Evolutionary conservation across 257 asterid genomes (phyloP).

Genomic region (Striga asiatica): DNA sequence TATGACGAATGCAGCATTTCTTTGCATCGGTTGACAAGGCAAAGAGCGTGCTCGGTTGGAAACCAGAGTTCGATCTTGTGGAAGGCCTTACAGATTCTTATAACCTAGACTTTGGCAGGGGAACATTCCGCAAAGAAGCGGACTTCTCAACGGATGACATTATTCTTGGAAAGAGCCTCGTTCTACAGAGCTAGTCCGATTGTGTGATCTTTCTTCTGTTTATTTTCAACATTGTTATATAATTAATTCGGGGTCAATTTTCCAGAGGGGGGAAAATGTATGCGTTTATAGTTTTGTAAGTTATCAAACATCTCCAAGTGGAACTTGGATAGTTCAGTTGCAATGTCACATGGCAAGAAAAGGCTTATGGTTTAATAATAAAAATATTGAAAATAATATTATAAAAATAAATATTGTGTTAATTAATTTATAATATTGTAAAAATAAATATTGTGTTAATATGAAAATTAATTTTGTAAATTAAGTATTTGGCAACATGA

Average conservation of each 20-base stretch:
- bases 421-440: too few species aligned
- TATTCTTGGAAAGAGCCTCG: slow-evolving; percentile 72
- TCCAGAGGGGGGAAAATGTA: background rate
- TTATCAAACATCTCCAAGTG: background rate
- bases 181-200: slow-evolving; percentile 37
- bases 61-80: slow-evolving; percentile 63
- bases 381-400: too few species aligned
- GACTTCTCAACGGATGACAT: slow-evolving; percentile 94
- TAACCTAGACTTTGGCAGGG: slow-evolving; percentile 90
- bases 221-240: background rate
- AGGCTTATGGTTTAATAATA: too few species aligned
- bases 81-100: slow-evolving; percentile 86
- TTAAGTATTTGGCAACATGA: too few species aligned
- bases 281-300: background rate
- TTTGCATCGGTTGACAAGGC: slow-evolving; percentile 88
- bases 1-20: slow-evolving; percentile 63
- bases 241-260: background rate
- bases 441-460: too few species aligned
- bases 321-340: too few species aligned
- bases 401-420: too few species aligned
- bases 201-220: background rate
- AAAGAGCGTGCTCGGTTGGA: slow-evolving; percentile 71
- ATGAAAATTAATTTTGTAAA: too few species aligned
- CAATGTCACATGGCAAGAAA: too few species aligned
- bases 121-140: slow-evolving; percentile 82